phyloP scores from a whole-genome alignment of 306 rosid genomes.

The Dalbergia cochinchinensis region DNA sequence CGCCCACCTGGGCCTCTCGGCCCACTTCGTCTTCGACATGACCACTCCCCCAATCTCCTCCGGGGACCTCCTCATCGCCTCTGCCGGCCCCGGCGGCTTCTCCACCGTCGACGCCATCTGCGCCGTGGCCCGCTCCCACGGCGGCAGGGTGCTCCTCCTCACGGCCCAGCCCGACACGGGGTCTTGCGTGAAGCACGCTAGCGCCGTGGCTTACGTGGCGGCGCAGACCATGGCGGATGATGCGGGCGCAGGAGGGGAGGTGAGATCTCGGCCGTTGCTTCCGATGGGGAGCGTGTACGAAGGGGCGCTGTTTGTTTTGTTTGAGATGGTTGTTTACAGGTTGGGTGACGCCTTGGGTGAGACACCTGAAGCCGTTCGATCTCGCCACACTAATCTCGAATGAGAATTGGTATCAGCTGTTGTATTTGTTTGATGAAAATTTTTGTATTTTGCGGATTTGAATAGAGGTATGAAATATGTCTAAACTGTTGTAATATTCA shows the following conservation, averaged over 20 bases:
- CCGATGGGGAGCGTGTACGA: constrained; percentile 95
- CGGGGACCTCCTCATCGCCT: constrained; percentile 77
- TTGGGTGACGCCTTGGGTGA: constrained; percentile 70
- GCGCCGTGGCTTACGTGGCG: constrained; percentile 74
- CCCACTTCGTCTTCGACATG: constrained; percentile 89
- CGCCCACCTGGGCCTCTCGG: constrained; percentile 73
- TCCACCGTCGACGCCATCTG: constrained; percentile 89
- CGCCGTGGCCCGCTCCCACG: constrained; percentile 64
- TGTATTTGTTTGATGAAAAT: not conserved
- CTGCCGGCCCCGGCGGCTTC: constrained; percentile 93
- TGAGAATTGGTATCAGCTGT: constrained; percentile 28
- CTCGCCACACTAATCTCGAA: constrained; percentile 90
- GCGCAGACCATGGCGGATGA: constrained; percentile 97
- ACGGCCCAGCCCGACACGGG: constrained; percentile 89
- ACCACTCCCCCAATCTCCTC: constrained; percentile 77
- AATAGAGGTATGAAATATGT: too few species aligned
- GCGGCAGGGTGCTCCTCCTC: constrained; percentile 76
- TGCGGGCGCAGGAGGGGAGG: constrained; percentile 40
- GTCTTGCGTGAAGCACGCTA: constrained; percentile 72
- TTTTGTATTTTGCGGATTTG: too few species aligned
- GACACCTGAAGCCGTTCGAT: constrained; percentile 77
- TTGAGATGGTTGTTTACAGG: constrained; percentile 85
- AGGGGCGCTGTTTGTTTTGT: constrained; percentile 89
- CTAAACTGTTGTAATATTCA: too few species aligned
- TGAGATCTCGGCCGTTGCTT: constrained; percentile 70